phyloP scores from a whole-genome alignment of 192 early-diverging fungal genomes.

The Coemansia sp. region DNA sequence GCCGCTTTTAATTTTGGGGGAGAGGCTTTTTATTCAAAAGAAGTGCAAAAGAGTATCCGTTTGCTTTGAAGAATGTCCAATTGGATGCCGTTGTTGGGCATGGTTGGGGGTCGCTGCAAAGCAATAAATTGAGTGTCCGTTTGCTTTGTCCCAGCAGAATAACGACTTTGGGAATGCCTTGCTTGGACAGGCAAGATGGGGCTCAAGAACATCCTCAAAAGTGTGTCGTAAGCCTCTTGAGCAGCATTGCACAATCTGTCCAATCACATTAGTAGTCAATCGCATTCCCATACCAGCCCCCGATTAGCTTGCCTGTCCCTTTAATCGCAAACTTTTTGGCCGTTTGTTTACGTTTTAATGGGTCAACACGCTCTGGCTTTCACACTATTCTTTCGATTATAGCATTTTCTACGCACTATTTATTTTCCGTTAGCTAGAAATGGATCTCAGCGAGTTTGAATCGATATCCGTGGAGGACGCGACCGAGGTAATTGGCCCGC shows the following conservation, averaged over 20 bases:
- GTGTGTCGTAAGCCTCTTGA: too few species aligned
- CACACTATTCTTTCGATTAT: background rate
- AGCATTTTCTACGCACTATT: background rate
- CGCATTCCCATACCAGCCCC: background rate
- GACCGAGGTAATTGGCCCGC: background rate
- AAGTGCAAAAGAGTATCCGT: background rate
- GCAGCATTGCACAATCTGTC: too few species aligned
- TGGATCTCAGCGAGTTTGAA: background rate
- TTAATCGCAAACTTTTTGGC: background rate
- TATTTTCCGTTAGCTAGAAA: background rate
- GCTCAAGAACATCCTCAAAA: too few species aligned
- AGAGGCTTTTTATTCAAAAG: too few species aligned
- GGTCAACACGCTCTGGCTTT: background rate
- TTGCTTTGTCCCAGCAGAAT: background rate
- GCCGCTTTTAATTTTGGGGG: too few species aligned
- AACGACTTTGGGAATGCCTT: too few species aligned
- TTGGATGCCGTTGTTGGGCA: background rate
- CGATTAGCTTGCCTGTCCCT: background rate
- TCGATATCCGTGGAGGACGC: slow-evolving; percentile 6
- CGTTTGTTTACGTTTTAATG: background rate
- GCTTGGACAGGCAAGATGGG: too few species aligned
- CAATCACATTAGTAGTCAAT: background rate
- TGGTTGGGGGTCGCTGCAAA: background rate
- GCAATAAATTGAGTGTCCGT: background rate
- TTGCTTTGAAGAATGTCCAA: background rate